Evolutionary conservation across 768 basidiomycete species (phyloP), one percentile per base, ranked within the genome.

Genomic region (Podaxis mareebaensis): DNA sequence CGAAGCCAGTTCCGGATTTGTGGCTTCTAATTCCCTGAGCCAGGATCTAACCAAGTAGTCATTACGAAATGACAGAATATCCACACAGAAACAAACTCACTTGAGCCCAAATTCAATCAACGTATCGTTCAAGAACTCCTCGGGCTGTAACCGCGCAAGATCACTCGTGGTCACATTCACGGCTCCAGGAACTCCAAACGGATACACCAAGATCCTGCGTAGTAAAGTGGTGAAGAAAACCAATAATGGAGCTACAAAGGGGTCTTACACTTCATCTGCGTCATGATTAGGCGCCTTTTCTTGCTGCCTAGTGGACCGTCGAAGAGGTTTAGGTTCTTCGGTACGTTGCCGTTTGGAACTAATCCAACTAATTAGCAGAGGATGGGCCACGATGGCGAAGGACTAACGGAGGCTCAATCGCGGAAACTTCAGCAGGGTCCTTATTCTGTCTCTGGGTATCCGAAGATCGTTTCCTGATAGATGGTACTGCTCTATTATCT

Each of bases 101-200:
- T 95, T 96, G 38, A 99, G 80, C 3, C 94, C 96, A 68, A 96
- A 97, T 71, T 99, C 97, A 33, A 99, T 95, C 39, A 99, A 77
- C 0, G 93, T 97, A 76, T 99, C 97, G 71, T 99, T 99, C 53
- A 99, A 80, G 72, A 89, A 99, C 72, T 96, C 93, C 36, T 86
- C 87, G 0, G 89, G 88, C 56, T 85, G 76, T 36, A 98, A 74
- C 10, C 96, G 87, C 60, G 79, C 79, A 28, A 90, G 74, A 69
- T 99, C 97, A 24, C 87, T 89, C 44, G 84, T 82, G 13, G 90
- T 95, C 68, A 99, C 84, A 66, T 89, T 91, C 42, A 99, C 85
- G 2, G 90, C 89, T 7, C 92, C 91, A 15, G 85, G 82, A 3
- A 84, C 81, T 17, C 82, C 82, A 49, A 82, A 84, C 28, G 93